These are phyloP conservation scores for Lentinula sp. DNA, from an alignment of 768 basidiomycete genomes.

Conservation along the genomic window DNA sequence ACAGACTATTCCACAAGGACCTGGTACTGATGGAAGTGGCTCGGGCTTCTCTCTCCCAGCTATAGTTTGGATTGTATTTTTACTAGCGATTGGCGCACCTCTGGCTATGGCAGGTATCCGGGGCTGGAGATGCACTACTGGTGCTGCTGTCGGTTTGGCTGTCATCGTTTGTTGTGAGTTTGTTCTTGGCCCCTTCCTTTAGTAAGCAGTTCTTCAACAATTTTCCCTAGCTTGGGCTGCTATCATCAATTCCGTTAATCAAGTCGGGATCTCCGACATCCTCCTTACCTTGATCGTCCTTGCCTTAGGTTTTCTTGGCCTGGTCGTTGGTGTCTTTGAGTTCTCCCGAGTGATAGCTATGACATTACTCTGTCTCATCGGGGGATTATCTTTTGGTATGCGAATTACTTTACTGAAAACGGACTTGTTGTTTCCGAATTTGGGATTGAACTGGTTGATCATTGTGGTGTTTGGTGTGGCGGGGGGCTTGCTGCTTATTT, in stretches of 20 bases:
- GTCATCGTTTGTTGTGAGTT: conserved; percentile 37
- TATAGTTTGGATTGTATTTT: conserved; percentile 53
- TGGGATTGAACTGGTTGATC: conserved; percentile 44
- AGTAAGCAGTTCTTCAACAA: not conserved
- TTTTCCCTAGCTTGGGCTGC: conserved; percentile 51
- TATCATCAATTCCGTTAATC: conserved; percentile 47
- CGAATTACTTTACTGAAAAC: conserved; percentile 45
- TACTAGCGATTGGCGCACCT: conserved; percentile 44
- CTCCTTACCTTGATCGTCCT: conserved; percentile 44
- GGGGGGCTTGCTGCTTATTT: conserved; percentile 35
- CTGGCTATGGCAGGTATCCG: conserved; percentile 53
- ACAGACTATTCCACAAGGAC: conserved; percentile 43
- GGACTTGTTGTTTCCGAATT: conserved; percentile 39
- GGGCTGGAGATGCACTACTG: conserved; percentile 51
- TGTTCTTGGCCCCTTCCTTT: not conserved
- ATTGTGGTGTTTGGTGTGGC: conserved; percentile 36
- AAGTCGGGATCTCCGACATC: conserved; percentile 45
- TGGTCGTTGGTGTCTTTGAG: conserved; percentile 48
- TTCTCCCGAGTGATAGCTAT: conserved; percentile 44
- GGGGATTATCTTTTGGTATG: conserved; percentile 53
- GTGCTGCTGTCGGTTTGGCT: conserved; percentile 47
- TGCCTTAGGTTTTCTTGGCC: conserved; percentile 43
- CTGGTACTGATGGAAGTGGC: conserved; percentile 57
- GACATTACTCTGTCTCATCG: conserved; percentile 38
- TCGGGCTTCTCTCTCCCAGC: conserved; percentile 40